Base-by-base conservation (phyloP, 345 rosid genomes). In the Aquilaria yunnanensis region DNA sequence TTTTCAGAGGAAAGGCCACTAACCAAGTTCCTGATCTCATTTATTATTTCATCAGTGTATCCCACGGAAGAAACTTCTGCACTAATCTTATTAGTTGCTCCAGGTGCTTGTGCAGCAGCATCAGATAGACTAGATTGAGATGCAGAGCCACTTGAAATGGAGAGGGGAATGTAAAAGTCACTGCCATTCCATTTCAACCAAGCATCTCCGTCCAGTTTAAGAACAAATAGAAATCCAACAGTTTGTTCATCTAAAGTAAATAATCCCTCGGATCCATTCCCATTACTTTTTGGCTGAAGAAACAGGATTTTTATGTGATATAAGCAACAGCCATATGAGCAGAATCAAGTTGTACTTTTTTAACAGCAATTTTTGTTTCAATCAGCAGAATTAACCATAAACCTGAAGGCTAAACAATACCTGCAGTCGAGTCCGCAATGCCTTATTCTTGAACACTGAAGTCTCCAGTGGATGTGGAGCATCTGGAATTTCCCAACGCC, bases 391-490 rank as follows among this genome's bases (percentile, higher is more conserved):
- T 13, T 32, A 12, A 4, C 54, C 54, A 5, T 30, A 31, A 56
- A 34, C 1, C 11, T 10, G 7, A 62, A 47, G 50, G 32, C 14
- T 32, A n/a, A 23, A 23, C 23, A 23, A 23, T 72, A 93, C 99
- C 90, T 83, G 85, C 70, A 93, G 77, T 43, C 68, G 65, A 69
- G 99, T 93, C 51, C 90, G 81, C 74, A 93, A 63, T 56, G 99
- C 99, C 82, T 86, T 93, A 59, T 81, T 82, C 81, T 82, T 86
- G 74, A 93, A 93, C 57, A 67, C 62, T 56, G 53, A 62, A 66
- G 99, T 93, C 64, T 75, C 90, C 16, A 85, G 85, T 23, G 99
- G 99, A 77, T 86, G 60, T 43, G 97, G 87, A 59, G 82, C 84
- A 68, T 81, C 70, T 63, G 92, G 95, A 77, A 88, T 78, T 80